Evolutionary conservation across 2,329 filamentous ascomycete genomes (phyloP).

Genomic region (Hirsutella minnesotensis): DNA sequence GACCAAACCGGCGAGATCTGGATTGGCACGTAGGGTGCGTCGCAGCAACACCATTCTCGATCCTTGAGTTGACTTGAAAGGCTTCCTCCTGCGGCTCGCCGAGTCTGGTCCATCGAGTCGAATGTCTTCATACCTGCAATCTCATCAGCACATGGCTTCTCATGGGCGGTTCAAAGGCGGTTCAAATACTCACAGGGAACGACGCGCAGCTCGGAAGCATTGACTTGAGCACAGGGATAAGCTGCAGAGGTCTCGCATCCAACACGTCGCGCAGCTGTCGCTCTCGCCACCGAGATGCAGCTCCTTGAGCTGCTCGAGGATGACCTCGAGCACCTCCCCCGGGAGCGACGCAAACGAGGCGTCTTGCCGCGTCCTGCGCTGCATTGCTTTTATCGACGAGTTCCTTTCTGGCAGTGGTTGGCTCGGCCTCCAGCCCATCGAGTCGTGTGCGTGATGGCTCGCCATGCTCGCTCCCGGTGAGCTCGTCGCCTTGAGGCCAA

Average conservation of each 20-base stretch:
- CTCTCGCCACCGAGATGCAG: conserved; percentile 35
- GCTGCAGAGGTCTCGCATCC: conserved; percentile 48
- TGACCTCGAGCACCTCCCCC: conserved; percentile 44
- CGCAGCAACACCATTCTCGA: conserved; percentile 44
- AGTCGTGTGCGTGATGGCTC: conserved; percentile 22
- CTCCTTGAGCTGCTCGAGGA: conserved; percentile 40
- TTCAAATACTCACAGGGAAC: conserved; percentile 33
- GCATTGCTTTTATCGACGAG: conserved; percentile 2
- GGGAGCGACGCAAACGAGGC: conserved; percentile 45
- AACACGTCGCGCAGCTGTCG: conserved; percentile 50
- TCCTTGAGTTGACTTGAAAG: conserved; percentile 36
- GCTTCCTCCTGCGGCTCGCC: conserved; percentile 41
- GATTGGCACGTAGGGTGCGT: conserved; percentile 41
- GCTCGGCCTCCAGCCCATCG: conserved; percentile 7
- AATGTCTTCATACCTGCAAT: conserved; percentile 42
- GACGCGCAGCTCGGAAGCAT: conserved; percentile 37
- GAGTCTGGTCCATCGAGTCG: conserved; percentile 47
- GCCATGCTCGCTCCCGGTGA: conserved; percentile 24
- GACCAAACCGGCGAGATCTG: conserved; percentile 41
- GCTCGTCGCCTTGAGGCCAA: conserved; percentile 12
- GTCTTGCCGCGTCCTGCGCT: conserved; percentile 21
- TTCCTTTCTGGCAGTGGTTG: conserved; percentile 2
- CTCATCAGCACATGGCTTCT: too few relatives aligned
- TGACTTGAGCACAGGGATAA: conserved; percentile 38
- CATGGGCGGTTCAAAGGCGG: neutral